Evolutionary conservation across 345 rosid genomes (phyloP).

Genomic region (Microthlaspi erraticum): DNA sequence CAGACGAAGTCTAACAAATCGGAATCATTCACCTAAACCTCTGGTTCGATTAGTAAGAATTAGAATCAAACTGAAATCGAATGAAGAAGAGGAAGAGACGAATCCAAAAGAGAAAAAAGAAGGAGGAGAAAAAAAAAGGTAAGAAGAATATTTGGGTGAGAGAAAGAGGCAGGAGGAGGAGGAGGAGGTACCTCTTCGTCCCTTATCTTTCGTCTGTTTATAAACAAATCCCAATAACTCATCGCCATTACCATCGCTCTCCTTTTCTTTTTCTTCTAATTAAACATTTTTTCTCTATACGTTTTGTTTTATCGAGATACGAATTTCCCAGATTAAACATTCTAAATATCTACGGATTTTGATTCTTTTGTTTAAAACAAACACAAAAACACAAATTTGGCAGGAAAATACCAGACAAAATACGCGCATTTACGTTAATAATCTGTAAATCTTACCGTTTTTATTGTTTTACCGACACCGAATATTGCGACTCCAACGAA

Average conservation of each 20-base stretch:
- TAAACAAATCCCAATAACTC: constrained; percentile 44
- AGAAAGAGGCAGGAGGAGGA: constrained; percentile 25
- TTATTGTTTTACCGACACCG: constrained; percentile 12
- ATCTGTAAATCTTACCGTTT: constrained; percentile 13
- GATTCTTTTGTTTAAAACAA: not conserved
- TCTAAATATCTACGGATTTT: not conserved
- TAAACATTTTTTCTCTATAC: constrained; percentile 26
- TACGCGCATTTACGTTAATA: not conserved
- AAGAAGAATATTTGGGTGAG: constrained; percentile 25
- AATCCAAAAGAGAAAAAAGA: not conserved
- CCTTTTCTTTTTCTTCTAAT: constrained; percentile 18
- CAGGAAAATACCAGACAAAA: not conserved
- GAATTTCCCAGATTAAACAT: constrained; percentile 13
- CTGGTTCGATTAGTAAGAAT: constrained; percentile 14
- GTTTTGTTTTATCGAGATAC: constrained; percentile 20
- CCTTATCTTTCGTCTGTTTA: constrained; percentile 43
- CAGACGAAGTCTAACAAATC: constrained; percentile 24
- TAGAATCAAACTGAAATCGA: constrained; percentile 3
- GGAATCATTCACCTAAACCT: constrained; percentile 34
- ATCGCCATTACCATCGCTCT: constrained; percentile 40
- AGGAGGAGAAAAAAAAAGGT: not conserved
- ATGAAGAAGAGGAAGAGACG: constrained; percentile 31
- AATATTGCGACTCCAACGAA: constrained; percentile 15
- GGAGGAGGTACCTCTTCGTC: constrained; percentile 30
- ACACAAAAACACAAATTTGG: not conserved